These are phyloP conservation scores for Kandelia obovata DNA, from an alignment of 345 rosid genomes.

Conservation along the genomic window DNA sequence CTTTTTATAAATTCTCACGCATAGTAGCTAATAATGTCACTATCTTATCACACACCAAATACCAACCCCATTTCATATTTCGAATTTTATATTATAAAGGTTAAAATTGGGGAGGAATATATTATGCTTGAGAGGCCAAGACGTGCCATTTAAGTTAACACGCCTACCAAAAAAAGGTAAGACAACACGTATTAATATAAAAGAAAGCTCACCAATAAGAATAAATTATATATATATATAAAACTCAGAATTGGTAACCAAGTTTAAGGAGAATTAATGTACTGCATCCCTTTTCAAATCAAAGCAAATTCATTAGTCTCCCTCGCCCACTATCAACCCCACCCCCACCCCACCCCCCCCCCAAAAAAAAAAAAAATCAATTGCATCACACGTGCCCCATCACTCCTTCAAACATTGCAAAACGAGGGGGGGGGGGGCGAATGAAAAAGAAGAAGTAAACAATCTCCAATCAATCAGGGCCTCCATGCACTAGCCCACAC, in stretches of 20 bases:
- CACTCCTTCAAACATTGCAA: constrained; percentile 7
- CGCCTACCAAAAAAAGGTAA: no score
- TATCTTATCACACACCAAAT: constrained; percentile 14
- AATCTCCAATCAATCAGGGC: constrained; percentile 35
- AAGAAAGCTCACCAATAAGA: no score
- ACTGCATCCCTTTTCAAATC: constrained; percentile 27
- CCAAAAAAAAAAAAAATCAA: not conserved
- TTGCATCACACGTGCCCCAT: constrained; percentile 43
- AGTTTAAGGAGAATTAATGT: constrained; percentile 25
- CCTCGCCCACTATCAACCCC: not conserved
- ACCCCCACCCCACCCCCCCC: not conserved
- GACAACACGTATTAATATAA: no score
- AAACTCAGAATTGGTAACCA: no score
- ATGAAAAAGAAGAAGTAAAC: not conserved
- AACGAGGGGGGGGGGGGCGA: not conserved
- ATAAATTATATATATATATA: no score
- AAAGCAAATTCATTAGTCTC: constrained; percentile 16
- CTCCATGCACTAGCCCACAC: constrained; percentile 98
- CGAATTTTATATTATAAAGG: constrained; percentile 6
- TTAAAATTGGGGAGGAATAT: not conserved
- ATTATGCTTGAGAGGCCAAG: not conserved
- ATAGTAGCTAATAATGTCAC: constrained; percentile 18
- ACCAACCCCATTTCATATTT: constrained; percentile 36
- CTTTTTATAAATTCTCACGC: not conserved
- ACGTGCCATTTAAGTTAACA: not conserved